Percentiles rank a stretch among this genome's conserved stretches.
Conservation (phyloP, 441 rosid species). For the Lepidium campestre region DNA sequence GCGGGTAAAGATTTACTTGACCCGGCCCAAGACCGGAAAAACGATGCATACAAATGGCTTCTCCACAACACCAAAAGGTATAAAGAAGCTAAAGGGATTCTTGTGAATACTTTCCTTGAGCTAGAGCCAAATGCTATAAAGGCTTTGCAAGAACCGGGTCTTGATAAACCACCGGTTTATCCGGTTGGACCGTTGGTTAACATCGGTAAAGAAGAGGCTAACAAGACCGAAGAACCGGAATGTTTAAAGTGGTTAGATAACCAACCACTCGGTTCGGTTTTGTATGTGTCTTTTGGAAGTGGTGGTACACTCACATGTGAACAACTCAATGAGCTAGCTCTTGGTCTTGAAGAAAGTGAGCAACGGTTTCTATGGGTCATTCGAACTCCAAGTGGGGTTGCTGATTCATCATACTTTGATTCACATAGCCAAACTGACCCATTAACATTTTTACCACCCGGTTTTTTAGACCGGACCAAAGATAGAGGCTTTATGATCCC, state of each 20-base stretch:
- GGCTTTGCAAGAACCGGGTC: slow-evolving; percentile 31
- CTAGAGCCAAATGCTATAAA: slow-evolving; percentile 39
- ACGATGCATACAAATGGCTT: slow-evolving; percentile 34
- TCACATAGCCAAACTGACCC: slow-evolving; percentile 24
- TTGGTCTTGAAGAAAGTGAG: slow-evolving; percentile 36
- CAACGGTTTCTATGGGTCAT: slow-evolving; percentile 44
- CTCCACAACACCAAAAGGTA: slow-evolving; percentile 30
- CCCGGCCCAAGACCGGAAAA: slow-evolving; percentile 33
- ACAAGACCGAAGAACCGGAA: slow-evolving; percentile 8
- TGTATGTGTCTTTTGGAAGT: slow-evolving; percentile 37
- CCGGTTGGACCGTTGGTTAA: slow-evolving; percentile 49
- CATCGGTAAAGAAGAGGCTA: background rate
- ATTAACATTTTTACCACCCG: slow-evolving; percentile 19
- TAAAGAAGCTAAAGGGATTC: slow-evolving; percentile 37
- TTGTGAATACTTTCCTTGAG: slow-evolving; percentile 41
- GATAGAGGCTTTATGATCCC: slow-evolving; percentile 24
- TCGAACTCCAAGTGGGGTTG: slow-evolving; percentile 25
- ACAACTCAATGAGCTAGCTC: slow-evolving; percentile 34
- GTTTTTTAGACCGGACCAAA: slow-evolving; percentile 26
- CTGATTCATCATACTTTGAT: slow-evolving; percentile 24
- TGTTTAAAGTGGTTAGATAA: slow-evolving; percentile 39
- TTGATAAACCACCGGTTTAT: slow-evolving; percentile 34
- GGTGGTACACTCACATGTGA: slow-evolving; percentile 35
- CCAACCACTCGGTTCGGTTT: slow-evolving; percentile 32
- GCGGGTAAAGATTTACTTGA: slow-evolving; percentile 33